Evolutionary conservation across 106 monocot genomes (phyloP).

Genomic region (Alisma plantagoaquatica): DNA sequence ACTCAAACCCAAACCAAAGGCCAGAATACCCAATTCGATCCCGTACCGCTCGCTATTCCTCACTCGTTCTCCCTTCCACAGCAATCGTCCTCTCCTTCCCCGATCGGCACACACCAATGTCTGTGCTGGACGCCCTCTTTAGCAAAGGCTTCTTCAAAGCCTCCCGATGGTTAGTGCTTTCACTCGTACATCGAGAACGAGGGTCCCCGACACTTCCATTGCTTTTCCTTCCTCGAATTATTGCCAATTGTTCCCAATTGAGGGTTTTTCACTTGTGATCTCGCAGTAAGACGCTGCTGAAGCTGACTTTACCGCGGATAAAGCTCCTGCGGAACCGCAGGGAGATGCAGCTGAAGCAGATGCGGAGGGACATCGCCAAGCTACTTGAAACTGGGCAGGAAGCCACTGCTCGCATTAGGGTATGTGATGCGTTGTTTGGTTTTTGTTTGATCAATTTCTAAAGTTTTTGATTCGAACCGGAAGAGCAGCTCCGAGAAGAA

Average conservation of each 20-base stretch:
- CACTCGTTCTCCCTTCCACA: too few relatives aligned
- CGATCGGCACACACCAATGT: too few relatives aligned
- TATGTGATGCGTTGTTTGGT: constrained; percentile 7
- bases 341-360: constrained; percentile 89
- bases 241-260: not conserved
- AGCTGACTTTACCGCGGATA: constrained; percentile 92
- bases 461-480: constrained; percentile 2
- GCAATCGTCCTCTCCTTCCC: too few relatives aligned
- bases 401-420: constrained; percentile 91
- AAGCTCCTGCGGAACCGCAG: constrained; percentile 86
- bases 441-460: not conserved
- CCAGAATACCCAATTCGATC: not conserved
- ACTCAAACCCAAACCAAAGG: too few relatives aligned
- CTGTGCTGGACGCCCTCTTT: constrained; percentile 88
- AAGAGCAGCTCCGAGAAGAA: too few relatives aligned
- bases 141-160: constrained; percentile 72
- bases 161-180: constrained; percentile 51
- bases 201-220: not conserved
- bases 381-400: constrained; percentile 92
- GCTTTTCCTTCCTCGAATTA: not conserved
- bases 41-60: constrained; percentile 5
- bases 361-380: constrained; percentile 89
- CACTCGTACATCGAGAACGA: not conserved
- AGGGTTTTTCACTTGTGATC: not conserved
- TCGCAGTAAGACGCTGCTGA: constrained; percentile 86